phyloP scores from a whole-genome alignment of 148 eudicot genomes.

The Hydrangea macrophylla region DNA sequence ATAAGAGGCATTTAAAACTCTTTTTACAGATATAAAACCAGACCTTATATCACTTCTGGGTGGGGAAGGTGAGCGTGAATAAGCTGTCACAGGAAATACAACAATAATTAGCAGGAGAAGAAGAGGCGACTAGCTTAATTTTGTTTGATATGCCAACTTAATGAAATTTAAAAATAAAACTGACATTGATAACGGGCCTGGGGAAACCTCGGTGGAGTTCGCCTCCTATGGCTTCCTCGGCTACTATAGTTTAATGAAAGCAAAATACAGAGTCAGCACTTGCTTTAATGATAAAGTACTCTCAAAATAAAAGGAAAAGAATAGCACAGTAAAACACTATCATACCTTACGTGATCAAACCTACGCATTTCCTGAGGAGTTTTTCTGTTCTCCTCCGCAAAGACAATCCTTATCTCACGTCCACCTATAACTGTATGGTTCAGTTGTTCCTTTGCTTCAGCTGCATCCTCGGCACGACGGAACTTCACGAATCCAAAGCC shows the following conservation, averaged over 20 bases:
- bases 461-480: constrained; percentile 82
- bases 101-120: constrained; percentile 1
- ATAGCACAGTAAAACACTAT: background rate
- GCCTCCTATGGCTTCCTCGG: constrained; percentile 53
- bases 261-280: background rate
- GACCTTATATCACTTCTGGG: constrained; percentile 65
- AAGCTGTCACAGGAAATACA: constrained; percentile 42
- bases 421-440: constrained; percentile 69
- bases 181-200: constrained; percentile 60
- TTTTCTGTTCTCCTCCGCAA: constrained; percentile 85
- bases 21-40: too few relatives aligned
- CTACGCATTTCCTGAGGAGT: constrained; percentile 86
- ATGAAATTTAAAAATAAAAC: constrained; percentile 24
- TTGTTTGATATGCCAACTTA: constrained; percentile 1
- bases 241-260: constrained; percentile 32
- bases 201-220: constrained; percentile 53
- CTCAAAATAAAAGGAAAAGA: background rate
- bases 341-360: constrained; percentile 45
- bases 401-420: constrained; percentile 79
- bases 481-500: constrained; percentile 95
- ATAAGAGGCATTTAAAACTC: too few relatives aligned
- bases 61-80: constrained; percentile 68
- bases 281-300: background rate
- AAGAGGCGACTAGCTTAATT: background rate
- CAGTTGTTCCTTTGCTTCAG: constrained; percentile 67